Evolutionary conservation across 2,329 filamentous ascomycete genomes (phyloP).

Genomic region (Dactylellina cionopaga): DNA sequence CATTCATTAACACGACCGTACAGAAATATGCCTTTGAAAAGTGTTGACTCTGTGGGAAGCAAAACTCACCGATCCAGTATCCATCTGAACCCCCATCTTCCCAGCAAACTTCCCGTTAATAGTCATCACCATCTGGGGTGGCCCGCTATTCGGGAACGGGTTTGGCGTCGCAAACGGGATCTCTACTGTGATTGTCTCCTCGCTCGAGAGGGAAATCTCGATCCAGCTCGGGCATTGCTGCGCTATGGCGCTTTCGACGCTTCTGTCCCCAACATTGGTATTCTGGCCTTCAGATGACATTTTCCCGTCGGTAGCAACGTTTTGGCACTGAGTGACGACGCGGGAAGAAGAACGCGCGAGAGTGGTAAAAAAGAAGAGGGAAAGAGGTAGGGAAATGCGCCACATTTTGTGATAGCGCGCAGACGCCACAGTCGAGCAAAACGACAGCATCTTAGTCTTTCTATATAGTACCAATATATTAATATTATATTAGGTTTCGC

Average conservation of each 20-base stretch:
- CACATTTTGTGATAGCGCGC: background rate
- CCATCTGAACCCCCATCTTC: conserved; percentile 27
- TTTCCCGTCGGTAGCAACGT: background rate
- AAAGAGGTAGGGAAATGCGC: background rate
- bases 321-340: background rate
- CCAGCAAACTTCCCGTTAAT: conserved; percentile 45
- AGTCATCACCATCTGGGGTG: conserved; percentile 25
- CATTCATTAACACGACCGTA: background rate
- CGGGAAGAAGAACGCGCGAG: background rate
- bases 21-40: too few species aligned
- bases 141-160: conserved; percentile 24
- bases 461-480: too few species aligned
- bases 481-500: too few species aligned
- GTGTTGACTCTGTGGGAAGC: conserved; percentile 24
- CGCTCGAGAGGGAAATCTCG: conserved; percentile 7
- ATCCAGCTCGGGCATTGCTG: conserved; percentile 23
- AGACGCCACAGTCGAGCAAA: too few species aligned
- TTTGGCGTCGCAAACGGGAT: conserved; percentile 22
- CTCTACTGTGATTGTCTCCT: conserved; percentile 14
- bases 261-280: background rate
- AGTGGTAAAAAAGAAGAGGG: background rate
- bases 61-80: conserved; percentile 40
- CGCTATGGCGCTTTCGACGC: background rate
- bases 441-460: too few species aligned
- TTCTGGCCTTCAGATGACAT: background rate